Conservation (phyloP, 1,139 yeast genomes). For the Pichia sorboxylosa region DNA sequence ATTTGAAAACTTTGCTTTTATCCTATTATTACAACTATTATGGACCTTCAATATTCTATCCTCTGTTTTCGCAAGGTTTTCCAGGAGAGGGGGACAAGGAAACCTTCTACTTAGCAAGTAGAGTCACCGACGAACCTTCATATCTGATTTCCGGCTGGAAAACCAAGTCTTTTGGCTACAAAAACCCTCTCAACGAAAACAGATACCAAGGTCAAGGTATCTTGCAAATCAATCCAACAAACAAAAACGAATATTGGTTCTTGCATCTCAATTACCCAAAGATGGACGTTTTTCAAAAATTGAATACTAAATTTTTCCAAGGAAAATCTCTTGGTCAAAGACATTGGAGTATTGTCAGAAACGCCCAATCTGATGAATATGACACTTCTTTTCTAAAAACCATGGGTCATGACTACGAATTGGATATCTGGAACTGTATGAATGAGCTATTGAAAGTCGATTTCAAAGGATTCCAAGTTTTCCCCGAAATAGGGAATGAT, state of each 20-base stretch:
- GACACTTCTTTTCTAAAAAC: constrained; percentile 12
- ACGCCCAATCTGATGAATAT: constrained; percentile 18
- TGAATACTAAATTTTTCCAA: constrained; percentile 12
- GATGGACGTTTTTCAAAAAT: constrained; percentile 14
- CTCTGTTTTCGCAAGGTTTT: constrained; percentile 23
- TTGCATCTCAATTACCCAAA: constrained; percentile 23
- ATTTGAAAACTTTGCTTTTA: constrained; percentile 20
- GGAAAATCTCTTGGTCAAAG: constrained; percentile 9
- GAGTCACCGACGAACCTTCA: constrained; percentile 19
- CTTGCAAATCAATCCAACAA: constrained; percentile 20
- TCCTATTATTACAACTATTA: constrained; percentile 21
- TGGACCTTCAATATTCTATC: constrained; percentile 23
- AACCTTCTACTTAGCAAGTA: constrained; percentile 21
- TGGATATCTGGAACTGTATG: constrained; percentile 18
- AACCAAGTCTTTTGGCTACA: constrained; percentile 21
- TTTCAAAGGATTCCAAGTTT: constrained; percentile 19
- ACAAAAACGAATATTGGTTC: constrained; percentile 16
- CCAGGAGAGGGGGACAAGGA: constrained; percentile 26
- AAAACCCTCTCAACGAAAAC: constrained; percentile 12
- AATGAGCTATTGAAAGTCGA: constrained; percentile 14
- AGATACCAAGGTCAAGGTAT: constrained; percentile 21
- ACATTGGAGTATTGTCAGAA: constrained; percentile 18
- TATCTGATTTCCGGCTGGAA: constrained; percentile 19
- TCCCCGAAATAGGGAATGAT: constrained; percentile 17
- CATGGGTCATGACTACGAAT: constrained; percentile 17